These are phyloP conservation scores for Lizonia empirigonia DNA, from an alignment of 2,329 filamentous ascomycete species.

Conservation along the genomic window DNA sequence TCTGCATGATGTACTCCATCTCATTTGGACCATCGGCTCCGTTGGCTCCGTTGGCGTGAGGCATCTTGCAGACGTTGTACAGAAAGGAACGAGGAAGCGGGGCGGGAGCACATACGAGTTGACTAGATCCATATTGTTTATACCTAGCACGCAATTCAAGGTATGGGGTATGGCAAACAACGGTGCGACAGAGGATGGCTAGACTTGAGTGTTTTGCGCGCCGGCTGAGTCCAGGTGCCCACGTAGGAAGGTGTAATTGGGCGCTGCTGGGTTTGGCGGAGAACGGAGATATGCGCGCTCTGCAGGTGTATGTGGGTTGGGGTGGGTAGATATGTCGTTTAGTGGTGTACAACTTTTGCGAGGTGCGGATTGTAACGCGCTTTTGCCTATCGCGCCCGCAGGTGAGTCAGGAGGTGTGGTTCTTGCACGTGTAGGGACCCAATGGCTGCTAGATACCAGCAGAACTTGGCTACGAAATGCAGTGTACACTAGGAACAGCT, in stretches of 20 bases:
- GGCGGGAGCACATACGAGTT: constrained; percentile 45
- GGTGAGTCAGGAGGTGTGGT: constrained; percentile 38
- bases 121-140: constrained; percentile 49
- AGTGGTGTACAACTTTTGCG: constrained; percentile 35
- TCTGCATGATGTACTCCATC: constrained; percentile 24
- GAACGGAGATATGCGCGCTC: constrained; percentile 19
- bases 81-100: constrained; percentile 12
- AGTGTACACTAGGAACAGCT: not conserved
- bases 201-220: constrained; percentile 25
- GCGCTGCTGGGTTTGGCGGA: constrained; percentile 15
- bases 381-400: constrained; percentile 20
- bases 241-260: constrained; percentile 37
- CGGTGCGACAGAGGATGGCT: constrained; percentile 25
- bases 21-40: constrained; percentile 29
- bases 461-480: not conserved
- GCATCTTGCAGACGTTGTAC: constrained; percentile 25
- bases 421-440: constrained; percentile 26
- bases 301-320: constrained; percentile 27
- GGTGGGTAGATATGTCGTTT: constrained; percentile 40
- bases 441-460: constrained; percentile 26
- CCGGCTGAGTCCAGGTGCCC: constrained; percentile 29
- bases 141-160: constrained; percentile 32
- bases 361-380: constrained; percentile 6
- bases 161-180: constrained; percentile 24
- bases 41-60: constrained; percentile 25